phyloP scores from a whole-genome alignment of 148 eudicot species.

The Nyssa sinensis region DNA sequence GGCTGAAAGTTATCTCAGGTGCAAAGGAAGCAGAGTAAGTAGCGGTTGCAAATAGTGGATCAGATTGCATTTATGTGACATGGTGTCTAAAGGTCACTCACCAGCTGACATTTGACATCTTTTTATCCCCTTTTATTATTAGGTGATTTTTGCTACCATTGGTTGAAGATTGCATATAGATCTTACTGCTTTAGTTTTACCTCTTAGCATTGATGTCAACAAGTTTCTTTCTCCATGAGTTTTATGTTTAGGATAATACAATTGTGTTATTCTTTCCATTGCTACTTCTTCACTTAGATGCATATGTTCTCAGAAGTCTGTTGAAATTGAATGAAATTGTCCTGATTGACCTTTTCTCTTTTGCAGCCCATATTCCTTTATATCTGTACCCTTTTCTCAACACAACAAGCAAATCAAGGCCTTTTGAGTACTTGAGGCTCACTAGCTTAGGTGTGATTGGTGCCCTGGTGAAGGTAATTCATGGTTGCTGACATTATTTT shows the following conservation, averaged over 20 bases:
- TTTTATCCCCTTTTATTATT: background rate
- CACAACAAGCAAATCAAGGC: slow-evolving; percentile 93
- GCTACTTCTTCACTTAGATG: background rate
- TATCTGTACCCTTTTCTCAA: slow-evolving; percentile 96
- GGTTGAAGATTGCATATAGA: background rate
- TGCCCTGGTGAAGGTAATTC: slow-evolving; percentile 82
- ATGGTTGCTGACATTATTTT: background rate
- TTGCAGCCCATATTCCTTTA: slow-evolving; percentile 93
- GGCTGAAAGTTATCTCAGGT: too few species aligned
- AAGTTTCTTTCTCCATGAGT: background rate
- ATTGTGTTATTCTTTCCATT: background rate
- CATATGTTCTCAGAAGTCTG: background rate
- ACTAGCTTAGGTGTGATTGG: slow-evolving; percentile 97
- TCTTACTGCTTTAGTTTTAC: background rate
- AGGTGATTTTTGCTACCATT: background rate
- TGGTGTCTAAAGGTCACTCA: background rate
- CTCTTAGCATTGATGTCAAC: background rate
- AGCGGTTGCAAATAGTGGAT: background rate
- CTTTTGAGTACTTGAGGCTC: slow-evolving; percentile 95
- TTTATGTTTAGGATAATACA: background rate
- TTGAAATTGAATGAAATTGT: background rate
- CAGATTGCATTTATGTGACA: background rate
- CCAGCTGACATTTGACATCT: background rate
- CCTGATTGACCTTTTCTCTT: slow-evolving; percentile 7
- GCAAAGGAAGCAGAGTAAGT: too few species aligned